Conservation (phyloP, 164 flowering plant species). For the Chloranthus sessilifolius region DNA sequence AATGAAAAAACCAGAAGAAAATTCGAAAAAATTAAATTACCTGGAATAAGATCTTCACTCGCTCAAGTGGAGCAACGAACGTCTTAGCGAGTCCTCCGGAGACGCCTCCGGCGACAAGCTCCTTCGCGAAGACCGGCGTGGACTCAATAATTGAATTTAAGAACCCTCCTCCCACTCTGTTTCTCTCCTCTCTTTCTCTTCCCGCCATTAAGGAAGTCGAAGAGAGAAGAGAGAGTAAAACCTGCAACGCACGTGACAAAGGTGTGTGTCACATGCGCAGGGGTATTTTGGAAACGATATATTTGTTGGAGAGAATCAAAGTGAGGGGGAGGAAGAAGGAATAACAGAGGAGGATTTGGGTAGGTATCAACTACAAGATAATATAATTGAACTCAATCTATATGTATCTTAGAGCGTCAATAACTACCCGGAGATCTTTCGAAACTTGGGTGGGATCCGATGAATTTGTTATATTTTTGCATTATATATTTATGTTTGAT, state of each 20-base stretch:
- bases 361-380: no score
- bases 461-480: no score
- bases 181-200: not conserved
- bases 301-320: no score
- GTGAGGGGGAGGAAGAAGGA: no score
- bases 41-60: conserved; percentile 97
- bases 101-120: conserved; percentile 87
- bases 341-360: no score
- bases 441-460: no score
- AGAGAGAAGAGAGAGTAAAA: not conserved
- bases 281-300: no score
- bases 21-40: conserved; percentile 13
- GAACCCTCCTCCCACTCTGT: not conserved
- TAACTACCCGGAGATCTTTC: no score
- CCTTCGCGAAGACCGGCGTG: conserved; percentile 72
- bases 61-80: conserved; percentile 92
- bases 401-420: no score
- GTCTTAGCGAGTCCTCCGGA: conserved; percentile 92
- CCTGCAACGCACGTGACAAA: not conserved
- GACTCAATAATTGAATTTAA: not conserved
- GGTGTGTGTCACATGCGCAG: not conserved
- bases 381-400: no score
- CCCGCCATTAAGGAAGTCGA: conserved; percentile 4
- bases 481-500: no score
- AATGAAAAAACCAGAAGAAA: not conserved